These are phyloP conservation scores for Verbena officinalis DNA, from an alignment of 257 asterid genomes.

Conservation along the genomic window DNA sequence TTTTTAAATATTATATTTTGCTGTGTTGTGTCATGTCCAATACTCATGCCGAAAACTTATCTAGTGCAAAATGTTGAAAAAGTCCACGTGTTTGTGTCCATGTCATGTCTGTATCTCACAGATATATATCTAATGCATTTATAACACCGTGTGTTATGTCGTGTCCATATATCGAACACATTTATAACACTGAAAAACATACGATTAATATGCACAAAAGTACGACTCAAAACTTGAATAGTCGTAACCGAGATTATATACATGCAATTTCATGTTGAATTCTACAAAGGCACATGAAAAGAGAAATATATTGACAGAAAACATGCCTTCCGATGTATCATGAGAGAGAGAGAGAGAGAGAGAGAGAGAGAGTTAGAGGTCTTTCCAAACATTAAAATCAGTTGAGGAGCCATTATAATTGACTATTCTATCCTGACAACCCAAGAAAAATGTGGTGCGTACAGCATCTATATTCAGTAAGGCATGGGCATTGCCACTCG, in stretches of 20 bases:
- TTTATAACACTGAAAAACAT: no score
- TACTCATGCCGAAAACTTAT: no score
- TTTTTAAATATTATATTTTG: no score
- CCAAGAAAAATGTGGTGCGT: constrained; percentile 62
- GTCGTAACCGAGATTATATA: neutral
- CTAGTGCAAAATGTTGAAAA: no score
- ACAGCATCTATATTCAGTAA: constrained; percentile 62
- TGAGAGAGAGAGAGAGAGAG: neutral
- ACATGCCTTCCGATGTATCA: constrained; percentile 30
- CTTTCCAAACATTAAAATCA: constrained; percentile 83
- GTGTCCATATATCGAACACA: no score
- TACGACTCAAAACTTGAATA: no score
- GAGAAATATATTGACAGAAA: constrained; percentile 26
- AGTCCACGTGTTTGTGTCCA: no score
- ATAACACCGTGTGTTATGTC: no score
- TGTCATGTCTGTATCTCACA: no score
- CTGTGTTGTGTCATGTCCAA: no score
- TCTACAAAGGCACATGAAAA: constrained; percentile 13
- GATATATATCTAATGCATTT: no score
- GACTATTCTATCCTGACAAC: constrained; percentile 75
- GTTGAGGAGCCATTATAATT: constrained; percentile 56
- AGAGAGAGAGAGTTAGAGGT: constrained; percentile 41
- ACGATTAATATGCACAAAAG: no score
- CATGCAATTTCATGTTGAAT: neutral
- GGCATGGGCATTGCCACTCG: constrained; percentile 87